A percentile compares a stretch with the other conserved stretches of the same genome.
These are phyloP conservation scores for Penicillium vulpinum DNA, from an alignment of 2,329 filamentous ascomycete species.

Conservation along the genomic window DNA sequence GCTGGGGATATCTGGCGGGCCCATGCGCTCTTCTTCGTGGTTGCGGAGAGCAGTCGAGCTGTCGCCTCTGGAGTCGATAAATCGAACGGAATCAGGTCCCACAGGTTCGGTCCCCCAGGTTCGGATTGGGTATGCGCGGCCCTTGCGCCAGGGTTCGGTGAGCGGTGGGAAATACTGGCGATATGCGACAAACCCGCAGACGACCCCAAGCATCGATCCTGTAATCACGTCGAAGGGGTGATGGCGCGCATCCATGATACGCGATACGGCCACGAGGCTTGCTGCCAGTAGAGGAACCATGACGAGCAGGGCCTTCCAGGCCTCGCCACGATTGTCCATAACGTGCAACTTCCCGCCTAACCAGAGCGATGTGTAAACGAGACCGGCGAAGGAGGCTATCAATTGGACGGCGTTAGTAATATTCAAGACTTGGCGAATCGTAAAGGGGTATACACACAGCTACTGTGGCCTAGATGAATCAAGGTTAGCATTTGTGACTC, in stretches of 20 bases:
- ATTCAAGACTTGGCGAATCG: background rate
- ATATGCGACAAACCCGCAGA: slow-evolving; percentile 55
- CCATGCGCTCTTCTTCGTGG: slow-evolving; percentile 30
- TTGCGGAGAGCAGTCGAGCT: slow-evolving; percentile 34
- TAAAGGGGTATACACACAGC: slow-evolving; percentile 41
- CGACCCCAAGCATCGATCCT: slow-evolving; percentile 55
- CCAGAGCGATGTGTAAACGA: slow-evolving; percentile 62
- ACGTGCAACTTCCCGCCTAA: slow-evolving; percentile 61
- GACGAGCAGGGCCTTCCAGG: slow-evolving; percentile 59
- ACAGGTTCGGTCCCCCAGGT: slow-evolving; percentile 55
- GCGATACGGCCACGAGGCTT: slow-evolving; percentile 55
- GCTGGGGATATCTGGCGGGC: slow-evolving; percentile 2
- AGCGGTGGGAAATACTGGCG: slow-evolving; percentile 61
- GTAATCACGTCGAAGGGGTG: slow-evolving; percentile 63
- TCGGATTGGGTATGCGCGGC: slow-evolving; percentile 59
- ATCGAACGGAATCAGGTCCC: slow-evolving; percentile 17
- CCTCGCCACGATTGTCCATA: slow-evolving; percentile 60
- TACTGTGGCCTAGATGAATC: slow-evolving; percentile 46
- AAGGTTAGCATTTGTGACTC: slow-evolving; percentile 6
- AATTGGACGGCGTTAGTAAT: slow-evolving; percentile 18
- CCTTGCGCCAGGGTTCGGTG: slow-evolving; percentile 57
- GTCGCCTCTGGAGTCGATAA: slow-evolving; percentile 7
- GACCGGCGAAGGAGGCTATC: slow-evolving; percentile 57
- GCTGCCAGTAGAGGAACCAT: slow-evolving; percentile 56
- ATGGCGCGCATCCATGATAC: slow-evolving; percentile 63